A percentile compares a stretch with the other conserved stretches of the same genome.
phyloP scores from a whole-genome alignment of 345 rosid genomes.

The Erodium maritimum region DNA sequence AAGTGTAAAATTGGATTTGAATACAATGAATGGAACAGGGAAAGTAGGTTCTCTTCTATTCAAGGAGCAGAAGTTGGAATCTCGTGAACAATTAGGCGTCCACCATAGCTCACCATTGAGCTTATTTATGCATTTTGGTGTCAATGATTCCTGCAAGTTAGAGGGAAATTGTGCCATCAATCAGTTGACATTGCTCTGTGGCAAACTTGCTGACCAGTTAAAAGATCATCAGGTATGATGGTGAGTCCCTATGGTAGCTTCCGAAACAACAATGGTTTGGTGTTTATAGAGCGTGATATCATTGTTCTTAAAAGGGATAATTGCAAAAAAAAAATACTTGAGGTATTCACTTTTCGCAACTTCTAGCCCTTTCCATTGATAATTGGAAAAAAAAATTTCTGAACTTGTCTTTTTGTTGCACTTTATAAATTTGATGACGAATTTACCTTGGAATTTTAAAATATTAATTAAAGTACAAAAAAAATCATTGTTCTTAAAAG shows the following conservation, averaged over 20 bases:
- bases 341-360: too few species aligned
- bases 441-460: too few species aligned
- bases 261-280: too few species aligned
- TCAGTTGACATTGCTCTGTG: background rate
- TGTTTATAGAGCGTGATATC: too few species aligned
- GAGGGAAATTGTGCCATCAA: background rate
- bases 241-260: constrained; percentile 28
- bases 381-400: too few species aligned
- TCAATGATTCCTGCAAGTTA: constrained; percentile 5
- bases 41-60: constrained; percentile 12
- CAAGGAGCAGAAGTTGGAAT: constrained; percentile 16
- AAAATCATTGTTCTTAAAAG: too few species aligned
- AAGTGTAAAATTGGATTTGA: background rate
- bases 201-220: constrained; percentile 9
- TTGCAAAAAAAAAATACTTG: too few species aligned
- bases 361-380: too few species aligned
- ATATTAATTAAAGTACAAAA: too few species aligned
- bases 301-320: too few species aligned
- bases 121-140: constrained; percentile 7
- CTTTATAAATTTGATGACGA: too few species aligned
- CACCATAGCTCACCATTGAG: constrained; percentile 3
- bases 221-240: constrained; percentile 70
- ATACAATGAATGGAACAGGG: constrained; percentile 19
- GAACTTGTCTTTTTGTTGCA: too few species aligned
- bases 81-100: background rate